phyloP scores from a whole-genome alignment of 768 basidiomycete species.

The Candolleomyces efflorescens region DNA sequence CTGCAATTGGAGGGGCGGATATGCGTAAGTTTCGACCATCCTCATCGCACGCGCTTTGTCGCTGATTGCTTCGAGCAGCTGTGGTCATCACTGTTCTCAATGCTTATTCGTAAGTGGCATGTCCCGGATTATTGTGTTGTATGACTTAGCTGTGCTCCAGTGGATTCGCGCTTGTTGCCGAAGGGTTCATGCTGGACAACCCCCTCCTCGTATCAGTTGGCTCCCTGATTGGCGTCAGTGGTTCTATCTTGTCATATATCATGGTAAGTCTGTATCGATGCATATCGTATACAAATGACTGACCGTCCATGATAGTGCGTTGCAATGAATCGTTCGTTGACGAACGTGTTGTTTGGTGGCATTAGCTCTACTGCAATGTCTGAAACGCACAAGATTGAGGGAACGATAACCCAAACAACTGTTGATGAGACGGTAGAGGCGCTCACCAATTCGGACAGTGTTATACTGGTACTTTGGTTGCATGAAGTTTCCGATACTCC shows the following conservation, averaged over 20 bases:
- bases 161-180: constrained; percentile 87
- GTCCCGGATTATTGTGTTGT: neutral
- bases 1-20: constrained; percentile 90
- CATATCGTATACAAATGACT: no score
- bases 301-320: constrained; percentile 55
- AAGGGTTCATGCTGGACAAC: constrained; percentile 91
- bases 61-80: constrained; percentile 37
- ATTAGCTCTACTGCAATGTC: constrained; percentile 52
- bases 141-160: constrained; percentile 16
- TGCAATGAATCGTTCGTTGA: constrained; percentile 85
- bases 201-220: constrained; percentile 80
- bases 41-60: constrained; percentile 1
- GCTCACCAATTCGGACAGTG: constrained; percentile 73
- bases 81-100: constrained; percentile 90
- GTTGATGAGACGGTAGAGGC: constrained; percentile 82
- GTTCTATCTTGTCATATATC: constrained; percentile 88
- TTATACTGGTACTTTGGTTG: constrained; percentile 50
- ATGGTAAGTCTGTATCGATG: constrained; percentile 52
- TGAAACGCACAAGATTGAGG: constrained; percentile 76
- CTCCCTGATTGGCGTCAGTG: constrained; percentile 85
- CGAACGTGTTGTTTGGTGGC: constrained; percentile 88
- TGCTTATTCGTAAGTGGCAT: constrained; percentile 62
- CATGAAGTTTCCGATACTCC: no score
- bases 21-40: constrained; percentile 62
- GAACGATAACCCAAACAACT: constrained; percentile 70